Conservation (phyloP, 2,329 filamentous ascomycete genomes). For the Exophiala oligosperma region DNA sequence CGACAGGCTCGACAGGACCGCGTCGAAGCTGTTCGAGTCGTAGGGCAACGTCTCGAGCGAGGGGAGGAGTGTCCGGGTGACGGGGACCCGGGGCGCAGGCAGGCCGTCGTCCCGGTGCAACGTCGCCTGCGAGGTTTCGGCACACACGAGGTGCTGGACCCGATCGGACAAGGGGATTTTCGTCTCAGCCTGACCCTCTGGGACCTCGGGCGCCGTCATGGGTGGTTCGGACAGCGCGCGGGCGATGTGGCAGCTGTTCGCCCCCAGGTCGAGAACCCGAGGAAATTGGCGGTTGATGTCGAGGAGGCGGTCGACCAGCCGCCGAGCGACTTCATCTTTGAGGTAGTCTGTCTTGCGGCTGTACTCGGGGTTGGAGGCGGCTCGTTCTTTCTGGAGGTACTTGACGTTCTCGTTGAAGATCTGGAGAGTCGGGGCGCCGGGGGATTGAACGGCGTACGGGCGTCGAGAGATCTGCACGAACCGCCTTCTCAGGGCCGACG, state of each 20-base stretch:
- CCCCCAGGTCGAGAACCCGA: conserved; percentile 84
- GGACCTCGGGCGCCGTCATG: conserved; percentile 52
- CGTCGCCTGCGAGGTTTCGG: conserved; percentile 75
- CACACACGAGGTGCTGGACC: conserved; percentile 73
- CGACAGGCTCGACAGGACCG: conserved; percentile 83
- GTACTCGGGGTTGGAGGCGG: conserved; percentile 66
- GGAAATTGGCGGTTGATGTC: conserved; percentile 90
- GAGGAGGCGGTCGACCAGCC: conserved; percentile 81
- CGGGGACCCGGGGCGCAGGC: conserved; percentile 63
- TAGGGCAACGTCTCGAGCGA: conserved; percentile 71
- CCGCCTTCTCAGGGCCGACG: conserved; percentile 19
- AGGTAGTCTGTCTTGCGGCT: conserved; percentile 88
- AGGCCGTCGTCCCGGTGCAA: conserved; percentile 72
- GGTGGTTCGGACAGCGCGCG: conserved; percentile 69
- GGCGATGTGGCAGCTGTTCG: conserved; percentile 93
- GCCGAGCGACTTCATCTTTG: conserved; percentile 83
- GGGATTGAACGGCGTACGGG: conserved; percentile 74
- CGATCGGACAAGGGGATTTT: conserved; percentile 63
- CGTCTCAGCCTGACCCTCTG: conserved; percentile 14
- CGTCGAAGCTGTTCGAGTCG: conserved; percentile 75
- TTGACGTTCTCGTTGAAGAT: conserved; percentile 90
- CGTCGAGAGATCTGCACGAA: conserved; percentile 10
- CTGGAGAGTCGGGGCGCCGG: conserved; percentile 75
- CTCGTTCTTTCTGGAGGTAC: conserved; percentile 87
- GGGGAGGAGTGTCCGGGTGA: conserved; percentile 73